Evolutionary conservation across 1,139 yeast species (phyloP).

Genomic region (Torulaspora globosa): DNA sequence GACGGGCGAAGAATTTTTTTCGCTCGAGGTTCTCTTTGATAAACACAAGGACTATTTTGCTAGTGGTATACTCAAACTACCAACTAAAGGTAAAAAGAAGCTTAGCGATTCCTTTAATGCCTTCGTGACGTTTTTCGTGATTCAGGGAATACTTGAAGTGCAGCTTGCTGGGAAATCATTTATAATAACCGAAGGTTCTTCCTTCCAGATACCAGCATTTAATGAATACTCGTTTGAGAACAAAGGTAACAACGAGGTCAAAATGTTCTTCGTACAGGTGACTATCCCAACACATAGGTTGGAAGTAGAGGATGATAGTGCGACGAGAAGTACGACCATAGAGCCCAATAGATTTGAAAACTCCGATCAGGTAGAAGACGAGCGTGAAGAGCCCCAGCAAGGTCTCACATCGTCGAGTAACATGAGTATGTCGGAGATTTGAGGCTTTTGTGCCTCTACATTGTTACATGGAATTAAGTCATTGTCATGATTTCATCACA

Average conservation of each 20-base stretch:
- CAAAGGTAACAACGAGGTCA: slow-evolving; percentile 53
- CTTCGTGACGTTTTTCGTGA: slow-evolving; percentile 69
- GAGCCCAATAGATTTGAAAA: neutral
- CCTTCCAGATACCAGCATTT: slow-evolving; percentile 77
- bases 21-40: slow-evolving; percentile 64
- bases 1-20: slow-evolving; percentile 52
- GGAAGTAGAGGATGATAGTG: slow-evolving; percentile 24
- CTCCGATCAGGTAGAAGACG: neutral
- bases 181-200: slow-evolving; percentile 66
- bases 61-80: slow-evolving; percentile 69
- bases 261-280: slow-evolving; percentile 74
- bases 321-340: neutral
- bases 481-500: neutral
- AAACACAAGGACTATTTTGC: slow-evolving; percentile 65
- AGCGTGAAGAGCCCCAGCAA: neutral
- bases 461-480: neutral
- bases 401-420: slow-evolving; percentile 10
- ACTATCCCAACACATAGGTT: slow-evolving; percentile 35
- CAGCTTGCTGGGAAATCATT: slow-evolving; percentile 57
- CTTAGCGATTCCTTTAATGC: slow-evolving; percentile 62
- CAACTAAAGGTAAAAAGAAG: slow-evolving; percentile 61
- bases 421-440: slow-evolving; percentile 18
- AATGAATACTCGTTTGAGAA: slow-evolving; percentile 65
- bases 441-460: neutral
- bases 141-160: slow-evolving; percentile 67